Evolutionary conservation across 192 early-diverging fungal genomes (phyloP), one percentile per base, ranked within the genome.

Genomic region (Linnemannia zychae): DNA sequence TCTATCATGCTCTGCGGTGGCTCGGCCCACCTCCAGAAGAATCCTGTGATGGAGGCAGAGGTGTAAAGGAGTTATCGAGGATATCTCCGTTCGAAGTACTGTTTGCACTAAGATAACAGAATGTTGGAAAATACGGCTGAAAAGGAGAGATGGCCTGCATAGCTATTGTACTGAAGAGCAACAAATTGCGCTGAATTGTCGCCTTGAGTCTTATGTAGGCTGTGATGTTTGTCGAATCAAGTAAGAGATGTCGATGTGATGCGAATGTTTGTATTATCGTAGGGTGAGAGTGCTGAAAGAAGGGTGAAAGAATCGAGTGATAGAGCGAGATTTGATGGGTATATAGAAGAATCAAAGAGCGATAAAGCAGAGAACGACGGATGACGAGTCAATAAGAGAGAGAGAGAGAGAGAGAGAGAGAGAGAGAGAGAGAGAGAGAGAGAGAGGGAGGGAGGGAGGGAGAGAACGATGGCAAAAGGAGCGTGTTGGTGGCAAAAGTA

Each of bases 71-170:
- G 28, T 63, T 28, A 63, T 63, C 57, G 31, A 63, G 57, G n/a
- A 63, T 33, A 63, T 63, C 33, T 90, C 87, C 40, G 91, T 93
- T 69, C 88, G 81, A 71, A 91, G 94, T 75, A 82, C 94, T 47
- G 89, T n/a, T n/a, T n/a, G n/a, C n/a, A n/a, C n/a, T n/a, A n/a
- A n/a, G n/a, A n/a, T n/a, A n/a, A n/a, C n/a, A n/a, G n/a, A n/a
- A n/a, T 36, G 66, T 40, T 6, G 11, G 48, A 17, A 66, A 36
- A 24, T 24, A 28, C 34, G 18, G 4, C 34, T 33, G n/a, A n/a
- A 4, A 17, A 67, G 40, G 31, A 67, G 22, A 31, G 28, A 7
- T 36, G 24, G n/a, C n/a, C n/a, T n/a, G n/a, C n/a, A n/a, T 40
- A 15, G 16, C 31, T 34, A 0, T 63, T 70, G 68, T 84, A 85